Base-by-base conservation (phyloP, 371 early-diverging fungal genomes). In the Homolaphlyctis polyrhiza region DNA sequence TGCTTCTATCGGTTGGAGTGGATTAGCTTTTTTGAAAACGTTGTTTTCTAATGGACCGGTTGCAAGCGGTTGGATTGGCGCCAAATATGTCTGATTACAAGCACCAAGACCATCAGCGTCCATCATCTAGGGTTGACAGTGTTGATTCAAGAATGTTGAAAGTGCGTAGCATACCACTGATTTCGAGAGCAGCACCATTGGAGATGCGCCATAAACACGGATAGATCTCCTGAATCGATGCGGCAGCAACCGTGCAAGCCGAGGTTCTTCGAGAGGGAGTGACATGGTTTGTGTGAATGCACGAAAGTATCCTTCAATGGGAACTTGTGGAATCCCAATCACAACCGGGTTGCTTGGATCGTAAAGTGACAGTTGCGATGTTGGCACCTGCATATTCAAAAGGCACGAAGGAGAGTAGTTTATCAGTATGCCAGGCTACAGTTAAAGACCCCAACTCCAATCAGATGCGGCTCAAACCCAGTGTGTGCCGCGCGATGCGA, bases 281-380 rank as follows among this genome's bases (percentile, higher is more conserved):
- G 63, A 59, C n/a, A 60, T 63, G 59, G 63, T 62, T 36, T 67
- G 63, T n/a, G 63, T 63, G 33, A 67, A 67, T 13, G 52, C 43
- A 13, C 67, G 62, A 63, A 67, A 67, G 50, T 66, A 66, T 2
- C 58, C 62, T 55, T 47, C 50, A 6, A 33, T 14, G 14, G 11
- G 52, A 14, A 14, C 6, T 21, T 6, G 28, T 6, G 52, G 52
- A 28, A 32, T 32, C 8, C 32, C 32, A 21, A 32, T 21, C 11
- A 28, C 32, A 14, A 51, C 25, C 11, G 52, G 32, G 27, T 51
- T 11, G 32, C 8, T 27, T 6, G 52, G 28, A 14, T 51, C 52
- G 52, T 51, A 32, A 21, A 14, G 11, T 14, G 25, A 51, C 32
- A 51, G 52, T 6, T 51, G 25, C 6, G 52, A 11, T 6, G 25